Evolutionary conservation across 2,329 filamentous ascomycete species (phyloP), one percentile per base, ranked within the genome.

Genomic region (Polychaeton citri): DNA sequence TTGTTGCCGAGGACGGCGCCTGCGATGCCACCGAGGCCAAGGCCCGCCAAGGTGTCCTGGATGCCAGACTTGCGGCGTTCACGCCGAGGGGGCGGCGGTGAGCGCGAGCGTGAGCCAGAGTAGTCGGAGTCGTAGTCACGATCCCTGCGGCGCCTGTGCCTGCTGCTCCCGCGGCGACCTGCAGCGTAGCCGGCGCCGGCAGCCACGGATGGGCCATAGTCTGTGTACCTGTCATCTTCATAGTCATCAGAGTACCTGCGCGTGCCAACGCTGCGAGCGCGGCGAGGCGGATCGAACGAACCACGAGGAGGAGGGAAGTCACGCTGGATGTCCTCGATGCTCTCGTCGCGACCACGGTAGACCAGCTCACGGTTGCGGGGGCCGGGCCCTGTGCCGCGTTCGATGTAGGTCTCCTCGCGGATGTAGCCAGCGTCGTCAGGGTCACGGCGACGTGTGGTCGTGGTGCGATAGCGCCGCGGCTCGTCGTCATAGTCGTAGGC

Each of bases 281-380:
- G 72, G 46, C 74, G 71, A 24, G 69, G 55, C 34, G 61, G 46
- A 36, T 48, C 48, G 30, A 49, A 45, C 19, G 45, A 45, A 30
- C 33, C 40, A 53, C 51, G 76, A 5, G 78, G 79, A 5, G 84
- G 82, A 20, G 83, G 83, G 51, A 92, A 93, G 48, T 92, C 82
- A 46, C 85, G 77, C 44, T 76, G 75, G 41, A 92, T 76, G 61
- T 92, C 83, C 61, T 94, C 87, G 53, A 92, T 77, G 57, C 79
- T 86, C 51, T 85, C 79, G 54, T 87, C 79, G 44, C 80, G 77
- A 34, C 64, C 59, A 39, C 66, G 65, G 52, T 63, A 67, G 51
- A 66, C 65, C 36, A 69, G 60, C 43, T 68, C 66, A 36, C 62
- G 60, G 30, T 12, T 16, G 15, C 24, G 24, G 21, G 60, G 59